Percentiles rank a stretch among this genome's conserved stretches.
Conservation (phyloP, 1,139 yeast genomes). For the Diutina siamensis region DNA sequence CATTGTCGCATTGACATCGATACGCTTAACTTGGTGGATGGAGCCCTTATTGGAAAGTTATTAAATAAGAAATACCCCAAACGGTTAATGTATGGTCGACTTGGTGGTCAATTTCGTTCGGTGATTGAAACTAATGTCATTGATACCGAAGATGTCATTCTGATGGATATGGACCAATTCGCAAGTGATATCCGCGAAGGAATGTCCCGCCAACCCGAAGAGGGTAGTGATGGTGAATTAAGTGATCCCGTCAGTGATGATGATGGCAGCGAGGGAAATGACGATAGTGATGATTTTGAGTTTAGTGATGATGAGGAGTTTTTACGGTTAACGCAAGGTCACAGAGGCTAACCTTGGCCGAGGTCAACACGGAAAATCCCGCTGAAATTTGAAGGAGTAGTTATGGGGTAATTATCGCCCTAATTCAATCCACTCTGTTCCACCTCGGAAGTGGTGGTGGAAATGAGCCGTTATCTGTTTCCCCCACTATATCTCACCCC, state of each 20-base stretch:
- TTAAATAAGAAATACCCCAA: not conserved
- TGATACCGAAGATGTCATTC: not conserved
- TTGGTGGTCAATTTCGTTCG: not conserved
- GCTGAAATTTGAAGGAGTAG: no score
- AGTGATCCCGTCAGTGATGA: slow-evolving; percentile 4
- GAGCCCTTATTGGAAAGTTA: not conserved
- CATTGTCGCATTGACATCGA: not conserved
- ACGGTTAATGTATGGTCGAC: not conserved
- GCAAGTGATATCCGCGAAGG: not conserved
- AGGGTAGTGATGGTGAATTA: not conserved
- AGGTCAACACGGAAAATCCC: no score
- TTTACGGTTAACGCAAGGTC: not conserved
- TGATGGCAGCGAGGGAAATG: not conserved
- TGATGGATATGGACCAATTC: not conserved
- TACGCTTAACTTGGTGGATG: not conserved
- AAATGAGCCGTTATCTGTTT: no score
- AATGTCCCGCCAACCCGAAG: not conserved
- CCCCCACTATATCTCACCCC: no score
- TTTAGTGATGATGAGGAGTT: slow-evolving; percentile 4
- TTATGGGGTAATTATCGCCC: no score
- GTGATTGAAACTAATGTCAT: not conserved
- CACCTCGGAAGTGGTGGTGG: no score
- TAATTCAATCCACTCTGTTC: no score
- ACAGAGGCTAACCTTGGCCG: no score
- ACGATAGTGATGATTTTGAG: not conserved